Percentiles rank a stretch among this genome's conserved stretches.
Evolutionary conservation across 495 filamentous ascomycete species (phyloP).

Genomic region (Neurospora sp.): DNA sequence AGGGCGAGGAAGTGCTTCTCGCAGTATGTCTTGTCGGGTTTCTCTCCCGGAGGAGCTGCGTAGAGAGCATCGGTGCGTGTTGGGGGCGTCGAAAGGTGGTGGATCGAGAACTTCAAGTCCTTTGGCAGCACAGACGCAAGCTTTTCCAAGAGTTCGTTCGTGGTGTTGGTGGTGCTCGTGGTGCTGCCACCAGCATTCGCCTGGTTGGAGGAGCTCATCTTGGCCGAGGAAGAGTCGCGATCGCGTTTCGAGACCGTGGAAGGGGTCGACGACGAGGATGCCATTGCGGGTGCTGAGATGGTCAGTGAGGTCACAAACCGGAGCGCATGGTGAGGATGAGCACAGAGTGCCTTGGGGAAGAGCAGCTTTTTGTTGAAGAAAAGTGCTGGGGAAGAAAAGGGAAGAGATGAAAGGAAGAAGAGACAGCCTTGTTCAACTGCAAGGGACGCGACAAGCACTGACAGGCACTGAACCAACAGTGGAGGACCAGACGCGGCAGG

Average conservation of each 20-base stretch:
- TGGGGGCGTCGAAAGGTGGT: slow-evolving; percentile 84
- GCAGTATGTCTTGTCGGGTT: slow-evolving; percentile 66
- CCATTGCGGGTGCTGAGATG: not conserved
- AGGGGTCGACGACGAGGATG: not conserved
- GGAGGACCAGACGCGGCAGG: not conserved
- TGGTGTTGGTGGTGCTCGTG: slow-evolving; percentile 4
- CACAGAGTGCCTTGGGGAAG: not conserved
- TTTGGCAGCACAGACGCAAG: slow-evolving; percentile 65
- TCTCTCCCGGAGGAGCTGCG: slow-evolving; percentile 60
- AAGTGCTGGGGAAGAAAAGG: not conserved
- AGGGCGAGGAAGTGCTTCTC: slow-evolving; percentile 80
- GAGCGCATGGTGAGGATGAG: not conserved
- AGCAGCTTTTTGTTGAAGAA: not conserved
- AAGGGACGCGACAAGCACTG: not conserved
- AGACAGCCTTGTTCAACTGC: not conserved
- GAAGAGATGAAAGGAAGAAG: not conserved
- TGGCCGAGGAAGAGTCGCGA: not conserved
- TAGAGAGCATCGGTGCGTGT: slow-evolving; percentile 62
- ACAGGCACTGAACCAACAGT: not conserved
- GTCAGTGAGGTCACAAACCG: not conserved
- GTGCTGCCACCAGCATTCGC: not conserved
- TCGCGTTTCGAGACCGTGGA: not conserved
- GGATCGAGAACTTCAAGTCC: slow-evolving; percentile 57
- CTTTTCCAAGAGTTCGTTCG: slow-evolving; percentile 27
- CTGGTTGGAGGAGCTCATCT: not conserved